Evolutionary conservation across 345 rosid species (phyloP).

Genomic region (Moricandia moricandioides): DNA sequence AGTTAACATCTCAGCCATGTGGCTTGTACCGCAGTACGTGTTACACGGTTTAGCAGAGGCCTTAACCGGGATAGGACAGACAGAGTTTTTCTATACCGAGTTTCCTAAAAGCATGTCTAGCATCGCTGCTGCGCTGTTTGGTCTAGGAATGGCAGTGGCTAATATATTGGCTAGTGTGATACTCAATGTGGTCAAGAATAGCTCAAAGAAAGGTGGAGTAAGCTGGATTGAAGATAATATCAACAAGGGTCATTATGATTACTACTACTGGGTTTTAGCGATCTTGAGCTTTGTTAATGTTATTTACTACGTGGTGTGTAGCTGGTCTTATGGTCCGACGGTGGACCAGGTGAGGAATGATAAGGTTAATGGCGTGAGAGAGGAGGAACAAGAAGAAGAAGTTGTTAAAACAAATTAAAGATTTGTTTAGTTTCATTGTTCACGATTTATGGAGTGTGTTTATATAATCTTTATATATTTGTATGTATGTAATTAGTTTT

Average conservation of each 20-base stretch:
- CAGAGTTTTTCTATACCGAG: constrained; percentile 74
- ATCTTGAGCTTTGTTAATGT: constrained; percentile 55
- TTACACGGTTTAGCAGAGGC: constrained; percentile 75
- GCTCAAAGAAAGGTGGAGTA: constrained; percentile 43
- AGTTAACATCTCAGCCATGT: constrained; percentile 66
- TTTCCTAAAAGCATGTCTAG: constrained; percentile 82
- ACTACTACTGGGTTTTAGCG: constrained; percentile 76
- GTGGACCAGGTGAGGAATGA: constrained; percentile 39
- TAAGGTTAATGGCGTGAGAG: constrained; percentile 41
- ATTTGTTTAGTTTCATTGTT: background rate
- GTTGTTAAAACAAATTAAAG: constrained; percentile 29
- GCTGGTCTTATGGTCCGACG: constrained; percentile 75
- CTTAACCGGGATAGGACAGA: constrained; percentile 67
- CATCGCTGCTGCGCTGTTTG: constrained; percentile 58
- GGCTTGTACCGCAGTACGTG: constrained; percentile 66
- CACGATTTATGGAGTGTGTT: constrained; percentile 13
- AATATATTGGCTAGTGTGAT: constrained; percentile 60
- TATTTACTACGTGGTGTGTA: constrained; percentile 61
- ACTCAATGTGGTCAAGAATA: constrained; percentile 42
- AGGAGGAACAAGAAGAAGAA: constrained; percentile 38
- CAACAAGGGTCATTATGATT: constrained; percentile 70
- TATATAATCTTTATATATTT: constrained; percentile 5
- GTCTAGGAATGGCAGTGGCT: constrained; percentile 69
- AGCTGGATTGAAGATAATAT: constrained; percentile 75
- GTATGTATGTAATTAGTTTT: constrained; percentile 35